These are phyloP conservation scores for Aspergillus ochraceoroseus DNA, from an alignment of 2,329 filamentous ascomycete genomes.

Conservation along the genomic window DNA sequence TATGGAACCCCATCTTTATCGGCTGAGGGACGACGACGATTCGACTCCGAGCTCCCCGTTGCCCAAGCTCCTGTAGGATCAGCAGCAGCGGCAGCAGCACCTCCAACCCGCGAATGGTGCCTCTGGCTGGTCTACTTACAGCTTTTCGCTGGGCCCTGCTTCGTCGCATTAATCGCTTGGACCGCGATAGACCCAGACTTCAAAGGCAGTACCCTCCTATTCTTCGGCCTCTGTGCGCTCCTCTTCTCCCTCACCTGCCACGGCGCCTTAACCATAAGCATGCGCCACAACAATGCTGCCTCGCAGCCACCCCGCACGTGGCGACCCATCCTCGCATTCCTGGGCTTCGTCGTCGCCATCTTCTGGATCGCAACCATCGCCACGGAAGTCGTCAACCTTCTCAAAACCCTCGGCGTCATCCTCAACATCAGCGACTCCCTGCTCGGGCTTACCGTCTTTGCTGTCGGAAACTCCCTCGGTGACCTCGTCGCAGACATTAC, in stretches of 20 bases:
- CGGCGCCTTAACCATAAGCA: conserved; percentile 62
- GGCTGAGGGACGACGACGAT: conserved; percentile 20
- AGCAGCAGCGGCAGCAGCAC: conserved; percentile 19
- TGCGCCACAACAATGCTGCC: conserved; percentile 50
- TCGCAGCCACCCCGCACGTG: conserved; percentile 59
- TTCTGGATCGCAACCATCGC: conserved; percentile 96
- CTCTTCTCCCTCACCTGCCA: conserved; percentile 64
- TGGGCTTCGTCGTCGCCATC: conserved; percentile 86
- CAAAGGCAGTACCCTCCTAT: conserved; percentile 50
- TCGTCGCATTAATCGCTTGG: conserved; percentile 70
- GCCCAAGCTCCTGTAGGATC: no score
- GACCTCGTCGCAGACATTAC: conserved; percentile 94
- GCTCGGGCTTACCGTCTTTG: conserved; percentile 90
- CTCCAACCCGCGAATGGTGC: conserved; percentile 63
- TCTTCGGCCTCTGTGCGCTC: conserved; percentile 60
- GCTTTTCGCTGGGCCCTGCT: conserved; percentile 78
- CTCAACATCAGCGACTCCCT: conserved; percentile 91
- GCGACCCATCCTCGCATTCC: conserved; percentile 74
- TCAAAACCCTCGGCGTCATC: conserved; percentile 90
- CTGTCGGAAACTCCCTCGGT: conserved; percentile 89
- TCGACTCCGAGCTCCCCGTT: conserved; percentile 42
- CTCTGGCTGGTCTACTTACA: conserved; percentile 85
- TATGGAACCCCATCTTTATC: conserved; percentile 19
- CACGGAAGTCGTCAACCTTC: conserved; percentile 87
- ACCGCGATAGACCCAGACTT: conserved; percentile 53